Evolutionary conservation across 2,329 filamentous ascomycete species (phyloP).

Genomic region (Fusarium avenaceum): DNA sequence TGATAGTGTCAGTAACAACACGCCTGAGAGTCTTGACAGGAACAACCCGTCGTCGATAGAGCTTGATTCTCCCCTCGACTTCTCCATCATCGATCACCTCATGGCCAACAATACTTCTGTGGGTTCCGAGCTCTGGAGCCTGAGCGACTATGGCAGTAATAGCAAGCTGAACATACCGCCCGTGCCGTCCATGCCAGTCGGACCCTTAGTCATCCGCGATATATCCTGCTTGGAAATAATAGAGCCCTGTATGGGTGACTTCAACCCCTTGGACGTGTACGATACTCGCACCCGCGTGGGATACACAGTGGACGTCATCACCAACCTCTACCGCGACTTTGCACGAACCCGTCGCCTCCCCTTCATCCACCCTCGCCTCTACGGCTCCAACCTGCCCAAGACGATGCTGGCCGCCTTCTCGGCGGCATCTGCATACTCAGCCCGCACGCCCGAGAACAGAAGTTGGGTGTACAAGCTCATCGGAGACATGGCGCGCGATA

Average conservation of each 20-base stretch:
- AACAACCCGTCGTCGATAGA: slow-evolving; percentile 41
- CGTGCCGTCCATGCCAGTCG: slow-evolving; percentile 42
- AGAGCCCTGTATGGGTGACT: slow-evolving; percentile 42
- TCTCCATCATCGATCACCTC: slow-evolving; percentile 55
- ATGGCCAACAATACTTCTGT: slow-evolving; percentile 46
- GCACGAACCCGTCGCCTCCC: slow-evolving; percentile 55
- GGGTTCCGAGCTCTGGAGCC: slow-evolving; percentile 48
- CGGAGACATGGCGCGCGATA: slow-evolving; percentile 54
- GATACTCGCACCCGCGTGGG: slow-evolving; percentile 55
- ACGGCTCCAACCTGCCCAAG: slow-evolving; percentile 56
- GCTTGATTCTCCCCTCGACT: slow-evolving; percentile 51
- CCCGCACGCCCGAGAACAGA: slow-evolving; percentile 55
- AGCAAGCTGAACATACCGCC: slow-evolving; percentile 53
- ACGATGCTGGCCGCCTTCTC: slow-evolving; percentile 59
- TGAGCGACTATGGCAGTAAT: slow-evolving; percentile 42
- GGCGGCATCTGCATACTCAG: slow-evolving; percentile 56
- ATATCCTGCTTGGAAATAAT: slow-evolving; percentile 44
- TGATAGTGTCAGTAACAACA: slow-evolving; percentile 28
- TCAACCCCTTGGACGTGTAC: slow-evolving; percentile 54
- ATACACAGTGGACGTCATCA: slow-evolving; percentile 53
- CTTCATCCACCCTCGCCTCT: slow-evolving; percentile 61
- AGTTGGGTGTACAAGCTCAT: slow-evolving; percentile 58
- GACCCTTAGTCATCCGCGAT: slow-evolving; percentile 51
- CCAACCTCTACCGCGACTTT: slow-evolving; percentile 53
- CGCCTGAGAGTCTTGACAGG: slow-evolving; percentile 50